Conservation (phyloP, 768 basidiomycete genomes). For the Serendipita sp. region DNA sequence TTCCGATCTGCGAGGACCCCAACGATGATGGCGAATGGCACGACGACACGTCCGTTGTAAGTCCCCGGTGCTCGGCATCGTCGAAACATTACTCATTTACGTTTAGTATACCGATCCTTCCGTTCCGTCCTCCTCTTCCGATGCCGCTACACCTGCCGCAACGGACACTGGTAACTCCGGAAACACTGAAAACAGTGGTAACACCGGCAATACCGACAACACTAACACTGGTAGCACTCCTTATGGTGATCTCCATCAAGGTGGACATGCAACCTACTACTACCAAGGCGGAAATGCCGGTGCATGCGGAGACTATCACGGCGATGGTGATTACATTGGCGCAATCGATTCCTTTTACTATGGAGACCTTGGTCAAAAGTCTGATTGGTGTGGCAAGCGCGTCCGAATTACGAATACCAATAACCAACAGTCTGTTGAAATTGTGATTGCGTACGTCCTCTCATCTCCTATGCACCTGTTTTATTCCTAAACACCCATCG, state of each 20-base stretch:
- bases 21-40: slow-evolving; percentile 1
- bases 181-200: neutral
- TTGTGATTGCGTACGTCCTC: slow-evolving; percentile 33
- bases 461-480: neutral
- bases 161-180: neutral
- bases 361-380: slow-evolving; percentile 16
- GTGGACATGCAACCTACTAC: neutral
- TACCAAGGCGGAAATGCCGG: slow-evolving; percentile 43
- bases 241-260: neutral
- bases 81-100: neutral
- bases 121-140: neutral
- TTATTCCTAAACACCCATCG: neutral
- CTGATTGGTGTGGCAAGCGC: slow-evolving; percentile 46
- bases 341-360: slow-evolving; percentile 24
- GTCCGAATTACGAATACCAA: slow-evolving; percentile 48
- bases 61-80: neutral
- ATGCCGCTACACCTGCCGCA: neutral
- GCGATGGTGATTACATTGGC: slow-evolving; percentile 31
- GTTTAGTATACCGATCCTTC: neutral
- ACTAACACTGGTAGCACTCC: neutral
- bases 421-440: slow-evolving; percentile 43
- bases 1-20: neutral
- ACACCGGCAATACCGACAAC: neutral
- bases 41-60: neutral
- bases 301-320: slow-evolving; percentile 52